phyloP scores from a whole-genome alignment of 1,284 basidiomycete species.

The Ceratobasidium sp. region DNA sequence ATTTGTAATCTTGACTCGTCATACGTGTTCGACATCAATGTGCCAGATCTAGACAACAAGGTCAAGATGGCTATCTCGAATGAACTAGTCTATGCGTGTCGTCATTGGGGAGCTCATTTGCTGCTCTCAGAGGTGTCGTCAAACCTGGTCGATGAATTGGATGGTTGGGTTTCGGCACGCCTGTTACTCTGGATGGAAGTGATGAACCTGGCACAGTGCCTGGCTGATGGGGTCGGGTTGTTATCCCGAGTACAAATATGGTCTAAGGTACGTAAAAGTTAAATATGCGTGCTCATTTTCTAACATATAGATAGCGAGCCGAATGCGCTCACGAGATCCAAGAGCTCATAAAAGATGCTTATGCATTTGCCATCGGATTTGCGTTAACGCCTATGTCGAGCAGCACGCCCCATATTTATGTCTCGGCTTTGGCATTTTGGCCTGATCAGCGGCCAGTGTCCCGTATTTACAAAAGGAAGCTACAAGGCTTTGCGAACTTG shows the following conservation, averaged over 20 bases:
- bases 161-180: background rate
- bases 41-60: background rate
- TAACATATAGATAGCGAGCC: background rate
- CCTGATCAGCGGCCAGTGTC: background rate
- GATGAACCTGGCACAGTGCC: too few species aligned
- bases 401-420: background rate
- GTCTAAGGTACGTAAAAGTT: background rate
- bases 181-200: conserved; percentile 16
- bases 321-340: background rate
- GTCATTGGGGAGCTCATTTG: background rate
- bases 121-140: background rate
- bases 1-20: too few species aligned
- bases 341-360: background rate
- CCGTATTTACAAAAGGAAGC: too few species aligned
- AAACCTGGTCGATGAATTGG: background rate
- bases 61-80: background rate
- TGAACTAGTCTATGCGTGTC: background rate
- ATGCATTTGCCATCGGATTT: background rate
- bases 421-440: background rate
- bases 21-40: background rate
- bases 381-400: background rate
- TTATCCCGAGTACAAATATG: background rate
- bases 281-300: background rate
- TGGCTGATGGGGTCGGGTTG: background rate
- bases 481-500: too few species aligned